Conservation (phyloP, 768 basidiomycete species). For the Amanita fuliginea region DNA sequence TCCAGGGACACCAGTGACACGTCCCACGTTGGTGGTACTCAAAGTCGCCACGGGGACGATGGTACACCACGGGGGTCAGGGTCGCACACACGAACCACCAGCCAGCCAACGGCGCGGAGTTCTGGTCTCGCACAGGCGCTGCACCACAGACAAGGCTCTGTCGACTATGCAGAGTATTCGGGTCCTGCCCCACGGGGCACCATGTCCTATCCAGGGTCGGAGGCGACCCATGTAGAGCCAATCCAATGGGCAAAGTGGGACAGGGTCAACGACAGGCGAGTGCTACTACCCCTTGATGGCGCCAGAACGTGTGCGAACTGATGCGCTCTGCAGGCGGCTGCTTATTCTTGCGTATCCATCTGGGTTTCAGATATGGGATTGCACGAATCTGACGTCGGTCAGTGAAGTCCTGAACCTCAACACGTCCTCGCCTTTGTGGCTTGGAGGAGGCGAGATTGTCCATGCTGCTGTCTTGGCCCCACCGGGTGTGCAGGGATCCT, state of each 20-base stretch:
- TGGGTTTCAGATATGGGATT: constrained; percentile 54
- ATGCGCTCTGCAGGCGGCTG: constrained; percentile 22
- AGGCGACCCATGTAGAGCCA: constrained; percentile 15
- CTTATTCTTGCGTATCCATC: constrained; percentile 42
- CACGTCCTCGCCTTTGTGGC: neutral
- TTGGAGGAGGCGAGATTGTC: constrained; percentile 11
- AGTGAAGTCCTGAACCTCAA: constrained; percentile 42
- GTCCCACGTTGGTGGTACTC: neutral
- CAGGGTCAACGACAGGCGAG: constrained; percentile 12
- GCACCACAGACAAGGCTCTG: constrained; percentile 3
- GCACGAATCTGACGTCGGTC: constrained; percentile 32
- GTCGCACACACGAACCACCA: neutral
- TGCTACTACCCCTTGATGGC: neutral
- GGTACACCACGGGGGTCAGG: neutral
- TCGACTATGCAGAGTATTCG: neutral
- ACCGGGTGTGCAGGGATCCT: constrained; percentile 6
- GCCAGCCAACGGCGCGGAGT: neutral
- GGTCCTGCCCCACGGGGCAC: neutral
- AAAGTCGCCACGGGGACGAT: neutral
- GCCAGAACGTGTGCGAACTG: neutral
- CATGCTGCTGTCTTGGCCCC: constrained; percentile 32
- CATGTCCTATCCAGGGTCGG: constrained; percentile 3
- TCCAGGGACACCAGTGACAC: constrained; percentile 1
- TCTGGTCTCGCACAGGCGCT: constrained; percentile 16
- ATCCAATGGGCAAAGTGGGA: constrained; percentile 40